These are phyloP conservation scores for Coniosporium tulheliwenetii DNA, from an alignment of 2,329 filamentous ascomycete genomes.

Conservation along the genomic window DNA sequence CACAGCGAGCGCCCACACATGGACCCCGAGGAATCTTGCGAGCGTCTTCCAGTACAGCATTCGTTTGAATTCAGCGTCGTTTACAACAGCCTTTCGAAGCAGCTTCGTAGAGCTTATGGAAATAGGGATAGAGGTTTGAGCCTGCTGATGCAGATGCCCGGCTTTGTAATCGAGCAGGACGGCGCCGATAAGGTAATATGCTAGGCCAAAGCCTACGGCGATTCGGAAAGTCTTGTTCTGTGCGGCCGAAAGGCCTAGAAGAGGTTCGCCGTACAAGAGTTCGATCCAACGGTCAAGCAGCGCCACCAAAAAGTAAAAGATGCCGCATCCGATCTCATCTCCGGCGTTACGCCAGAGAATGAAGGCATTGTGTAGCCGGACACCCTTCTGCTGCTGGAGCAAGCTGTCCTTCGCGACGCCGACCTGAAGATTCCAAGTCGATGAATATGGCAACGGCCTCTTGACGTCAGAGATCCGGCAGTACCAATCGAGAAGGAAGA, in stretches of 20 bases:
- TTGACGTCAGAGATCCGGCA: slow-evolving; percentile 29
- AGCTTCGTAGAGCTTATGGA: slow-evolving; percentile 25
- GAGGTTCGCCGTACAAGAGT: slow-evolving; percentile 29
- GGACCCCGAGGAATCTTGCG: slow-evolving; percentile 31
- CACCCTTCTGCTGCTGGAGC: slow-evolving; percentile 36
- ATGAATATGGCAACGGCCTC: slow-evolving; percentile 37
- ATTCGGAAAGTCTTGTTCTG: slow-evolving; percentile 24
- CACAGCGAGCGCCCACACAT: slow-evolving; percentile 37
- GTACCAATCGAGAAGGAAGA: slow-evolving; percentile 40
- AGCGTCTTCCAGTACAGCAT: slow-evolving; percentile 36
- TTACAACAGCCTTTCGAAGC: slow-evolving; percentile 28
- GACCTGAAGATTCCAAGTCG: slow-evolving; percentile 40
- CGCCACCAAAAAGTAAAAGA: slow-evolving; percentile 38
- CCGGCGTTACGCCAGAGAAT: slow-evolving; percentile 41
- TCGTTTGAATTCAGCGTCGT: slow-evolving; percentile 29
- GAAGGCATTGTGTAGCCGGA: slow-evolving; percentile 39
- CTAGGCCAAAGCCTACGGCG: slow-evolving; percentile 38
- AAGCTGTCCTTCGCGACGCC: slow-evolving; percentile 38
- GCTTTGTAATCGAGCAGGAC: slow-evolving; percentile 40
- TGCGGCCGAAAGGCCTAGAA: slow-evolving; percentile 22
- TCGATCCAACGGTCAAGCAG: slow-evolving; percentile 40
- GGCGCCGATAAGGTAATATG: slow-evolving; percentile 41
- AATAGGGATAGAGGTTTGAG: slow-evolving; percentile 24
- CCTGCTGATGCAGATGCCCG: slow-evolving; percentile 30
- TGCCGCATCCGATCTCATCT: slow-evolving; percentile 36